Base-by-base conservation (phyloP, 2,329 filamentous ascomycete species). In the Plectosphaerella plurivora region DNA sequence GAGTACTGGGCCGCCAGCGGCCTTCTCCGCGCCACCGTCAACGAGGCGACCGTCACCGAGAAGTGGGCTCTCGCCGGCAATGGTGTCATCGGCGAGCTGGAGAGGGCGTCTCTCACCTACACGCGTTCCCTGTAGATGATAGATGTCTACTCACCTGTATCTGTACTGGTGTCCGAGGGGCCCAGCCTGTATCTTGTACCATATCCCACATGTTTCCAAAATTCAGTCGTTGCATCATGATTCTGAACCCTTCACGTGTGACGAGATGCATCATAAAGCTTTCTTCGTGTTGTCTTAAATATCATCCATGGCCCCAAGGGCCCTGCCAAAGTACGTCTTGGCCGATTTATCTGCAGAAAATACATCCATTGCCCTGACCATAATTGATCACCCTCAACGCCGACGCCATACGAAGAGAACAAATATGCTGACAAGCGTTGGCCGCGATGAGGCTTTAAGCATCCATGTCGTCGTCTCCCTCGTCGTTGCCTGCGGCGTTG, bases 1-100 rank as follows among this genome's bases (percentile, higher is more conserved):
- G 91, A 97, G 74, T 97, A 97, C 73, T 97, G 93, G 78, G 91
- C 90, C 5, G 84, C 83, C 36, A 95, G 90, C 68, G 94, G 93
- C 12, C 76, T 96, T 65, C 67, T 96, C 64, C 82, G 88, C 57
- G 76, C 81, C 55, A 77, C 75, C 45, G 78, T 97, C 48, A 86
- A 89, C 62, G 85, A 92, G 64, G 75, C 74, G 57, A 77, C 80
- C 56, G 87, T 97, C 36, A 77, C 80, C 20, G 88, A 95, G 77
- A 89, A 90, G 73, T 96, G 92, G 91, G 85, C 84, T 47, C 66
- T 97, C 60, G 84, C 86, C 47, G 91, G 91, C 20, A 84, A 88
- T 62, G 92, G 92, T 15, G 81, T 93, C 49, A 78, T 96, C 45
- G 91, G 91, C 8, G 90, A 96, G 78, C 79, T 97, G 73, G 91